phyloP scores from a whole-genome alignment of 352 stramenopile species.

The Phytopythium aichiense region DNA sequence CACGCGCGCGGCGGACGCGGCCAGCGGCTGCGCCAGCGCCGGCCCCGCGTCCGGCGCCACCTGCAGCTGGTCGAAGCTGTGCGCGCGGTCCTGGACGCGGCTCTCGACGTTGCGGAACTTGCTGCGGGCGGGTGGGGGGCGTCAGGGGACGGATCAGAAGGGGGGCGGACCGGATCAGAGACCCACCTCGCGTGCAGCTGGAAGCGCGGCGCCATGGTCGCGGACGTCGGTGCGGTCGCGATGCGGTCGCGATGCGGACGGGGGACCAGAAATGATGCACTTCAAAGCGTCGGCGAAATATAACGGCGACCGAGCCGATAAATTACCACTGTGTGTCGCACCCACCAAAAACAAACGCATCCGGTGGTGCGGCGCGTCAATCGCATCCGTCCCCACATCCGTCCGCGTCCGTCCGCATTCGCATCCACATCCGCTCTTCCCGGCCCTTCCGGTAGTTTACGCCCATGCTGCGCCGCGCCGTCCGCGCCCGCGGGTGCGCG shows the following conservation, averaged over 20 bases:
- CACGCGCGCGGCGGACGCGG: slow-evolving; percentile 35
- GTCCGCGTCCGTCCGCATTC: not conserved
- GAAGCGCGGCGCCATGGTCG: slow-evolving; percentile 41
- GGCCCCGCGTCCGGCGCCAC: slow-evolving; percentile 18
- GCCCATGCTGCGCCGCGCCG: not conserved
- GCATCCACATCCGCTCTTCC: not conserved
- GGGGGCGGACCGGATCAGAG: not conserved
- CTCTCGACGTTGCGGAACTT: slow-evolving; percentile 84
- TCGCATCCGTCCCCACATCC: too few relatives aligned
- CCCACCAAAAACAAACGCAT: not conserved
- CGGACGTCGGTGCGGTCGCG: not conserved
- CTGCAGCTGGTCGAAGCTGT: slow-evolving; percentile 67
- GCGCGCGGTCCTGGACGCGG: slow-evolving; percentile 36
- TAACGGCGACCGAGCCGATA: not conserved
- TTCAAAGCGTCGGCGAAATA: not conserved
- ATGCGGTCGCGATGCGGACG: not conserved
- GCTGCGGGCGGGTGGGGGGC: slow-evolving; percentile 19
- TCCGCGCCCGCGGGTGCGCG: not conserved
- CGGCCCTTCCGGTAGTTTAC: not conserved
- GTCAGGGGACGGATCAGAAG: not conserved
- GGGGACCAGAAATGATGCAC: not conserved
- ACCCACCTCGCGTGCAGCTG: slow-evolving; percentile 40
- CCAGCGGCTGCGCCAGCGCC: slow-evolving; percentile 26
- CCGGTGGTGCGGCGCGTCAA: not conserved
- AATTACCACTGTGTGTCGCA: not conserved